Conservation (phyloP, 2,329 filamentous ascomycete genomes). For the Aspergillus arachidicola region DNA sequence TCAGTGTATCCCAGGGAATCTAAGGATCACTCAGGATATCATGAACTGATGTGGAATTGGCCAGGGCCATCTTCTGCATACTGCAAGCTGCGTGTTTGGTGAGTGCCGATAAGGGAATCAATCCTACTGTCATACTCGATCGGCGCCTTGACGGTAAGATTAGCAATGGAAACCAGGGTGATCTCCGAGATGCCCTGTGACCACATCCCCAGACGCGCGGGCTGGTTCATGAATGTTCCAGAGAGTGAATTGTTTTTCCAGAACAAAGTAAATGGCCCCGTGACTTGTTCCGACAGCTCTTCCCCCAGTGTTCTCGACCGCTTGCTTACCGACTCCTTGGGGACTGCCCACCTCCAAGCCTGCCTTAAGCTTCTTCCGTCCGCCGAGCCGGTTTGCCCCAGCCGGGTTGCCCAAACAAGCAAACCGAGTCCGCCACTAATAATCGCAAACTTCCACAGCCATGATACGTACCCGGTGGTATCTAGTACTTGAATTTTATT, state of each 20-base stretch:
- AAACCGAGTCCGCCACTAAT: constrained; percentile 14
- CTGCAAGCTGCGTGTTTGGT: not conserved
- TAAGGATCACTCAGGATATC: not conserved
- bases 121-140: not conserved
- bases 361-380: constrained; percentile 13
- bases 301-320: constrained; percentile 11
- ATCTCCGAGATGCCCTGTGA: constrained; percentile 4
- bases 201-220: not conserved
- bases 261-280: constrained; percentile 10
- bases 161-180: not conserved
- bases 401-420: constrained; percentile 18
- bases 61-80: not conserved
- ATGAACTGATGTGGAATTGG: not conserved
- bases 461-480: not conserved
- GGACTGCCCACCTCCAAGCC: not conserved
- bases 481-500: not conserved
- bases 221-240: constrained; percentile 3
- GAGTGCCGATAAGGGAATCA: not conserved
- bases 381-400: constrained; percentile 15
- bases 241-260: not conserved
- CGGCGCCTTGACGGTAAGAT: not conserved
- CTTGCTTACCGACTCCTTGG: not conserved
- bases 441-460: not conserved
- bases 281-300: constrained; percentile 3
- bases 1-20: not conserved